Evolutionary conservation across 2,329 filamentous ascomycete species (phyloP).

Genomic region (Fusarium neocosmosporiellum): DNA sequence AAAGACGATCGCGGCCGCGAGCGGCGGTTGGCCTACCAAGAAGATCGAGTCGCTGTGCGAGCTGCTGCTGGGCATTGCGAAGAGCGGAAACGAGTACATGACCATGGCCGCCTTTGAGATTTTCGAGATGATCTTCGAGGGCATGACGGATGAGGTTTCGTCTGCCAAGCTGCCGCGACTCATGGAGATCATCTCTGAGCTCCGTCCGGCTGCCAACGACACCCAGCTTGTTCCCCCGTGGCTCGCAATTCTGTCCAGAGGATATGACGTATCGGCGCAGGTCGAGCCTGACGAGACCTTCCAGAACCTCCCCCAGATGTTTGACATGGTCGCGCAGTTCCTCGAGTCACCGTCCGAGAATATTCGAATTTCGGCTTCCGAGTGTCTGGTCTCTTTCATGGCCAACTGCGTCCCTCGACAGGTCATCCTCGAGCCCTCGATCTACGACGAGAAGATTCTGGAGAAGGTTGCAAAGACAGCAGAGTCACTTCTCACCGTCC

Average conservation of each 20-base stretch:
- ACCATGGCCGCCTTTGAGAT: slow-evolving; percentile 97
- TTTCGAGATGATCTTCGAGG: slow-evolving; percentile 95
- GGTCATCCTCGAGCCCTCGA: slow-evolving; percentile 87
- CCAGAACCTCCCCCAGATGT: slow-evolving; percentile 86
- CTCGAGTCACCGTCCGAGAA: slow-evolving; percentile 90
- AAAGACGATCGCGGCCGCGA: slow-evolving; percentile 87
- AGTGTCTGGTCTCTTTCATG: slow-evolving; percentile 93
- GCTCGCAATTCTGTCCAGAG: slow-evolving; percentile 94
- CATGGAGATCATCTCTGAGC: slow-evolving; percentile 89
- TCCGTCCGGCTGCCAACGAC: slow-evolving; percentile 92
- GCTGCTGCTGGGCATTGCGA: slow-evolving; percentile 86
- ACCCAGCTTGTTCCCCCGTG: slow-evolving; percentile 94
- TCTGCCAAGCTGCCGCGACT: slow-evolving; percentile 90
- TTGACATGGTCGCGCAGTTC: slow-evolving; percentile 82
- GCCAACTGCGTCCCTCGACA: slow-evolving; percentile 87
- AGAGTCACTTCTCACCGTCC: slow-evolving; percentile 82
- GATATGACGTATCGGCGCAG: slow-evolving; percentile 93
- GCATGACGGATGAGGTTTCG: slow-evolving; percentile 87
- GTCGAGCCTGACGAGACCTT: slow-evolving; percentile 92
- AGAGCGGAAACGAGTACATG: slow-evolving; percentile 92
- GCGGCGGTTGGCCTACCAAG: slow-evolving; percentile 94
- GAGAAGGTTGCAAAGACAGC: slow-evolving; percentile 82
- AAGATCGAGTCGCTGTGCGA: slow-evolving; percentile 95
- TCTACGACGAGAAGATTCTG: slow-evolving; percentile 91
- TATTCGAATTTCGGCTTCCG: slow-evolving; percentile 92